Base-by-base conservation (phyloP, 768 basidiomycete genomes). In the Russula earlei region DNA sequence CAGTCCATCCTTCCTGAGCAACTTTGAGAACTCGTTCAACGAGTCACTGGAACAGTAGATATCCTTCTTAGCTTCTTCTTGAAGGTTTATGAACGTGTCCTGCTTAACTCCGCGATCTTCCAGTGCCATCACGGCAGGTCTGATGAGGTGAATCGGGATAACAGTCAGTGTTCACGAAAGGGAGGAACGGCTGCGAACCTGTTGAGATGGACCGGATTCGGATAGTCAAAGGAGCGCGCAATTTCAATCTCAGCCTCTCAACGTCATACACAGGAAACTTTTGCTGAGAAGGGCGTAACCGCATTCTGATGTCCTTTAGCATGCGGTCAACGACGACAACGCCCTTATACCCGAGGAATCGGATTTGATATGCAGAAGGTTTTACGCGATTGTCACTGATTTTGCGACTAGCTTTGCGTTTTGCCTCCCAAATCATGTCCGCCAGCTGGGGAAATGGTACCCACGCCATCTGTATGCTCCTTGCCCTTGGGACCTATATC, bases 281-380 rank as follows among this genome's bases (percentile, higher is more conserved):
- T 27, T 74, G 76, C 88, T 91, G 90, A 0, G 85, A 86, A 6
- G 70, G 2, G n/a, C 90, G 74, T 9, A 89, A 66, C 25, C 83
- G 76, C 84, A 91, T 85, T n/a, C 74, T 76, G 45, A 83, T 78
- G 0, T 81, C 81, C 45, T 77, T 70, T 4, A 87, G 63, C 33
- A 52, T 55, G 3, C 63, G 67, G 62, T 92, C 88, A 6, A 91
- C 75, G 5, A 71, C 75, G 1, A 93, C 84, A 29, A 92, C 79
- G 0, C 90, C 91, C 67, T 91, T 92, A 69, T 76, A 89, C 0
- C 68, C 89, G 47, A 91, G 67, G 64, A 91, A 85, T 45, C 91
- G 40, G 38, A 50, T 29, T 20, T 50, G 49, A 10, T 41, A 50
- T 8, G 49, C 38, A 8, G 38, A 50, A 5, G 56, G 37, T 29